Conservation (phyloP, 208 protist species). For the Tetramitus jugosus region DNA sequence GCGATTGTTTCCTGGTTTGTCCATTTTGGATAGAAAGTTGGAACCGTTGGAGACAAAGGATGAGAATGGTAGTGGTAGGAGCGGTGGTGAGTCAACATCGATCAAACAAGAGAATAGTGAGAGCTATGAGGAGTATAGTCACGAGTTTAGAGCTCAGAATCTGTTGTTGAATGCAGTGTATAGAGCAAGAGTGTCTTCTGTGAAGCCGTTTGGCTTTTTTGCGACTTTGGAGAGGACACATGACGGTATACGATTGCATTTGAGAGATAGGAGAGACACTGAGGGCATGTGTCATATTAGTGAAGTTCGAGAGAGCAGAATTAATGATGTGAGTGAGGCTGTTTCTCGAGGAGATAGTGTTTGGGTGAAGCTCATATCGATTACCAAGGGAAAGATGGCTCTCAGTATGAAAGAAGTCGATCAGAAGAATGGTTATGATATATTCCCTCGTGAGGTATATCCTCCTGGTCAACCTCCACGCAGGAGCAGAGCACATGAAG, state of each 20-base stretch:
- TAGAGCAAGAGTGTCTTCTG: background rate
- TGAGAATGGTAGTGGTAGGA: too few species aligned
- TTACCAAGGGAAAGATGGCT: constrained; percentile 46
- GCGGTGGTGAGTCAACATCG: background rate
- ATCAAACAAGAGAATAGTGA: background rate
- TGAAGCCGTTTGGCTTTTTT: constrained; percentile 8
- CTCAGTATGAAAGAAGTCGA: constrained; percentile 74
- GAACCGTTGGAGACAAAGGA: too few species aligned
- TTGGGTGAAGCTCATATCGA: constrained; percentile 55
- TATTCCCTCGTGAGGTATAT: constrained; percentile 19
- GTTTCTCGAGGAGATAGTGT: background rate
- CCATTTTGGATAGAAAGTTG: background rate
- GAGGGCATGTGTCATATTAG: constrained; percentile 5
- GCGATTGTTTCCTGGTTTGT: background rate
- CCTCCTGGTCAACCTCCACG: background rate
- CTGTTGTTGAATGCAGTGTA: constrained; percentile 8
- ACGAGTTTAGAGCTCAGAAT: background rate
- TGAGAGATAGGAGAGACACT: background rate
- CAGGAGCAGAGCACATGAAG: background rate
- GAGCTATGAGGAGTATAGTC: background rate
- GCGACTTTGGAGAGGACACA: background rate
- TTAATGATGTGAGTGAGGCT: background rate
- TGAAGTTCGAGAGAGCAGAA: background rate
- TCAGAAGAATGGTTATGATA: constrained; percentile 50
- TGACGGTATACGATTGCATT: background rate